A percentile compares a stretch with the other conserved stretches of the same genome.
Conservation (phyloP, 2,329 filamentous ascomycete genomes). For the Xylaria sp. region DNA sequence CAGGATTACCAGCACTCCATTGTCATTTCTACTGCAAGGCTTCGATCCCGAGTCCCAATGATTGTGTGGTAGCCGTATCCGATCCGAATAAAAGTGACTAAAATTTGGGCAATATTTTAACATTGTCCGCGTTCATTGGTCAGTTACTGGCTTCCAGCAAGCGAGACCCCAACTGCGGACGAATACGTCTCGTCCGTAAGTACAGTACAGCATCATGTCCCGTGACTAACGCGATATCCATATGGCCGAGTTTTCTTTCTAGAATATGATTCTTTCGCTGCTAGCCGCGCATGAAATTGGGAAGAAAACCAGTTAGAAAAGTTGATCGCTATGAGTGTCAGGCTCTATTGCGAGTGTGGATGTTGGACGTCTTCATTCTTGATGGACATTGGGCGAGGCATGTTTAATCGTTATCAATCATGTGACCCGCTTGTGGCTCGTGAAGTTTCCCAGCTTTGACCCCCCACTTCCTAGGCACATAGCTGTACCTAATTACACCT, state of each 20-base stretch:
- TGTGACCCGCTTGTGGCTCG: slow-evolving; percentile 15
- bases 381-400: neutral
- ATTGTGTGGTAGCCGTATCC: neutral
- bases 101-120: neutral
- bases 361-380: neutral
- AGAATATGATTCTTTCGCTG: neutral
- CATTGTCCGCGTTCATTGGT: neutral
- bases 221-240: neutral
- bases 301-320: neutral
- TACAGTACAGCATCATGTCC: too few relatives aligned
- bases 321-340: too few relatives aligned
- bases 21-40: neutral
- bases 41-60: neutral
- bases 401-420: slow-evolving; percentile 12
- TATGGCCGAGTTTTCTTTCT: neutral
- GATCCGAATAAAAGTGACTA: neutral
- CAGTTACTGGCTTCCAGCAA: neutral
- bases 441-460: neutral
- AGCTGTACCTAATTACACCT: neutral
- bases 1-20: neutral
- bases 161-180: neutral
- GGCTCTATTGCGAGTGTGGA: neutral
- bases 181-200: too few relatives aligned
- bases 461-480: neutral
- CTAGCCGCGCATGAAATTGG: neutral